Evolutionary conservation across 1,284 basidiomycete genomes (phyloP), one percentile per base, ranked within the genome.

Genomic region (Cutaneotrichosporon sp.): DNA sequence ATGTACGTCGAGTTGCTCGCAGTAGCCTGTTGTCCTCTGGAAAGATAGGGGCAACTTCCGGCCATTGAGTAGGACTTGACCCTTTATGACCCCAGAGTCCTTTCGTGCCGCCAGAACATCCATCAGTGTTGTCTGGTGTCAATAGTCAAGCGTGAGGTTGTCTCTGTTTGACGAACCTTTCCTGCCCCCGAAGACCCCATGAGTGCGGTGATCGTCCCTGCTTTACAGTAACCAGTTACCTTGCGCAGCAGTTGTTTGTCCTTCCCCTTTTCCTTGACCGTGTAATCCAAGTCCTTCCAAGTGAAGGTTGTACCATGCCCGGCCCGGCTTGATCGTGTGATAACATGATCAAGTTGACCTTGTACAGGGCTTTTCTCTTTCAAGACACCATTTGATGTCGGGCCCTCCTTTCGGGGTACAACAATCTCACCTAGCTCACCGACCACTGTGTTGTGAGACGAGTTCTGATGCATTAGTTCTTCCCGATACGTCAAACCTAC

Each of bases 181-280:
- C 75, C 72, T 0, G 74, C 72, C 38, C 66, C 76, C 1, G 71
- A 74, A 0, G 72, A 65, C 1, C 73, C 73, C 77, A 79, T 78
- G 24, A 79, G 61, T 0, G 78, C 78, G 2, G 77, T 78, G 34
- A 80, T 68, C 1, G 71, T 75, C 5, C 79, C 78, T 1, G 78
- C 77, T 63, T 77, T 76, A 65, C 78, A 76, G 62, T 75, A 79
- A 0, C 79, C 79, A 32, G 67, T 76, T 16, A 81, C 75, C 27
- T 76, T 66, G 61, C 79, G 68, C 42, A 80, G 75, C 9, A 81
- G 63, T 32, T 70, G 64, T 31, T 66, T 63, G 10, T 75, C 64
- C 25, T 75, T 70, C 38, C 45, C 47, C 20, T 70, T 64, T 25
- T 75, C 72, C 27, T 71, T 68, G 1, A 79, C 77, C 29, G 65